These are phyloP conservation scores for Aspergillus sp. DNA, from an alignment of 2,329 filamentous ascomycete genomes.

Conservation along the genomic window DNA sequence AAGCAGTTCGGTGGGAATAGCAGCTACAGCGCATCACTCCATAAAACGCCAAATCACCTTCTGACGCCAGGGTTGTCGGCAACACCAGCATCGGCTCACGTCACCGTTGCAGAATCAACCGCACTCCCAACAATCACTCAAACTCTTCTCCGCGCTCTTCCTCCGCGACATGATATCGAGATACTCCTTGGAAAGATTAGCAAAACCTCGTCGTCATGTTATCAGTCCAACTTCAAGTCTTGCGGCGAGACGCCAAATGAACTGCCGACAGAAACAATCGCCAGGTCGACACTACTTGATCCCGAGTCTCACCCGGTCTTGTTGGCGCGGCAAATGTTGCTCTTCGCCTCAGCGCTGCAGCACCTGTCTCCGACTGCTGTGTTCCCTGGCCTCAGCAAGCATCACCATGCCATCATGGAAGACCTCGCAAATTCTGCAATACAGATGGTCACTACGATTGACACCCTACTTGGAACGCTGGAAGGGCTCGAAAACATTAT, in stretches of 20 bases:
- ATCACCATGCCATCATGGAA: conserved; percentile 34
- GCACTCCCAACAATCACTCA: not conserved
- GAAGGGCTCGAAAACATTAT: conserved; percentile 51
- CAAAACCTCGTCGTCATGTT: not conserved
- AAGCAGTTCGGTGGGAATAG: not conserved
- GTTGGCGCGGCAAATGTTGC: conserved; percentile 54
- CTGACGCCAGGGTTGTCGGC: not conserved
- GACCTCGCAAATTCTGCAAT: conserved; percentile 36
- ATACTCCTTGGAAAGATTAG: not conserved
- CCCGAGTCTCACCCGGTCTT: conserved; percentile 52
- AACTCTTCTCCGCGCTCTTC: not conserved
- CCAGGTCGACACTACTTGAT: not conserved
- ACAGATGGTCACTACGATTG: conserved; percentile 41
- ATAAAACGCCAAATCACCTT: not conserved
- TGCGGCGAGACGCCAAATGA: not conserved
- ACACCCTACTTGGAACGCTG: conserved; percentile 42
- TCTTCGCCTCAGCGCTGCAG: conserved; percentile 54
- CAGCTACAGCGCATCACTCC: not conserved
- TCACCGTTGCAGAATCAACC: not conserved
- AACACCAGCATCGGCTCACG: not conserved
- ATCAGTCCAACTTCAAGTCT: conserved; percentile 3
- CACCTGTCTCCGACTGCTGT: conserved; percentile 42
- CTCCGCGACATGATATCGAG: not conserved
- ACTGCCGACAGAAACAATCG: not conserved
- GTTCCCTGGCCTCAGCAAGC: conserved; percentile 3